Conservation (phyloP, 2,329 filamentous ascomycete genomes). For the Aspergillaceae sp. region DNA sequence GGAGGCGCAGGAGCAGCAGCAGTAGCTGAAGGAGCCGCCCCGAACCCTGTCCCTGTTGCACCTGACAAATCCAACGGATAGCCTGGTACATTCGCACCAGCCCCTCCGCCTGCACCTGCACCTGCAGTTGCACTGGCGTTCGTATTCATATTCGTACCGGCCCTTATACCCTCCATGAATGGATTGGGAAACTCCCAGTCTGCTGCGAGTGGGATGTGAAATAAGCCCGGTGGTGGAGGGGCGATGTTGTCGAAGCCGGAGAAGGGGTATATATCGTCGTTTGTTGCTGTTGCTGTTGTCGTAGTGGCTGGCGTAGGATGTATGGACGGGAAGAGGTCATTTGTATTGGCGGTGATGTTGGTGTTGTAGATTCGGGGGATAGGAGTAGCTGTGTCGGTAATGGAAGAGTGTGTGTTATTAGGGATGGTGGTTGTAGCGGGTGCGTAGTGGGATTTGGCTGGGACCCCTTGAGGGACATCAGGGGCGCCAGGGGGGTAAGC, state of each 20-base stretch:
- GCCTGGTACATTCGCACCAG: too few relatives aligned
- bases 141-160: slow-evolving; percentile 2
- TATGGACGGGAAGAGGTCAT: neutral
- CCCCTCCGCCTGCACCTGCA: too few relatives aligned
- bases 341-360: neutral
- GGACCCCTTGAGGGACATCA: neutral
- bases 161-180: slow-evolving; percentile 14
- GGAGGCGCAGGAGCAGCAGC: neutral
- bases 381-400: neutral
- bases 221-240: slow-evolving; percentile 52
- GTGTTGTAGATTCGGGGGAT: slow-evolving; percentile 5
- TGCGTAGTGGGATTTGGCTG: neutral
- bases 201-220: slow-evolving; percentile 82
- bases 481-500: neutral
- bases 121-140: slow-evolving; percentile 2
- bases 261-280: neutral
- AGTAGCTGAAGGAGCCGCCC: neutral
- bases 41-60: too few relatives aligned
- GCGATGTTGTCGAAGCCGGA: neutral
- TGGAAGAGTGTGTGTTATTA: neutral
- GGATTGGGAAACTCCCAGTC: slow-evolving; percentile 58
- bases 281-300: slow-evolving; percentile 12
- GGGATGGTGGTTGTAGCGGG: neutral
- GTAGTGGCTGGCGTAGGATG: slow-evolving; percentile 2
- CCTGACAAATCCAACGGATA: neutral